Evolutionary conservation across 1,284 basidiomycete species (phyloP), one percentile per base, ranked within the genome.

Genomic region (Sanghuangporus weigelae): DNA sequence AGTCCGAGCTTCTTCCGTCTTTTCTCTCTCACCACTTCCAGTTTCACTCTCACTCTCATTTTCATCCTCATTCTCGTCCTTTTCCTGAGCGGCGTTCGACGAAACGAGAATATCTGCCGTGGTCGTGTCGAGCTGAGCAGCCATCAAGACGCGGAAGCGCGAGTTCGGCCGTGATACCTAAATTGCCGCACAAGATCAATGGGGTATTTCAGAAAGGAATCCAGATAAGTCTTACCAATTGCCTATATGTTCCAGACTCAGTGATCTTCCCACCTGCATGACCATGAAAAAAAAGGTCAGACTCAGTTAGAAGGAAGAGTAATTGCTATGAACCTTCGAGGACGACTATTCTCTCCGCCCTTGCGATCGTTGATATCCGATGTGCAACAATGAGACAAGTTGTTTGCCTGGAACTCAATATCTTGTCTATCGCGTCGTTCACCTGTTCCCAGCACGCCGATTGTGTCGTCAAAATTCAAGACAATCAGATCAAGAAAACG

Each of bases 311-410:
- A 36, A n/a, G 23, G 14, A 53, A 53, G 11, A n/a, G 31, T 16
- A 5, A 19, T 8, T 16, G 35, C 8, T 23, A 69, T 75, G 42
- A 51, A 87, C 87, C 87, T 77, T 96, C 94, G 35, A 97, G 80
- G 16, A 96, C 93, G 7, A 93, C 89, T 57, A 96, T 92, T 38
- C 89, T 80, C 71, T 95, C 92, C 1, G 91, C 93, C 63, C 89
- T 81, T 19, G 89, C 93, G 66, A 94, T 94, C 10, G 90, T 94
- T 21, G 88, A 92, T 56, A 94, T 73, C 62, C 95, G 81, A 75
- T 96, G 95, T 0, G 95, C 95, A 26, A 95, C 93, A 62, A 96
- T 87, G 48, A 97, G 77, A 65, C 94, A 95, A 1, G 93, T 96
- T 55, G 94, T 93, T 67, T 89, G 84, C 59, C 88, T 78, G 23